phyloP scores from a whole-genome alignment of 2,329 filamentous ascomycete species.

The Truncatella angustata region DNA sequence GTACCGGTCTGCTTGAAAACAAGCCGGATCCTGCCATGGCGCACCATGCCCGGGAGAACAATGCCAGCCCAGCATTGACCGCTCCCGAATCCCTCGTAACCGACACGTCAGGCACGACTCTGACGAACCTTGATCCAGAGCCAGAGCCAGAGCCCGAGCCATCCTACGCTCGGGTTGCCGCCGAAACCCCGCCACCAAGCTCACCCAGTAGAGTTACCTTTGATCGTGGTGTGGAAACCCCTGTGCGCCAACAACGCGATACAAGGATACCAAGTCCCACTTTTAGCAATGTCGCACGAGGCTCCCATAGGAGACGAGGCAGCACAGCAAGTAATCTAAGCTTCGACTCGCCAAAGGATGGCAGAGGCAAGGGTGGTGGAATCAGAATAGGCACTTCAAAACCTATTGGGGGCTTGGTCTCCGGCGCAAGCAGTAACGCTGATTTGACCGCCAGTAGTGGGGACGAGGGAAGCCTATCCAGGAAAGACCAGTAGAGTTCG shows the following conservation, averaged over 20 bases:
- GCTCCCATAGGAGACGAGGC: conserved; percentile 18
- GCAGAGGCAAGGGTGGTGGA: conserved; percentile 30
- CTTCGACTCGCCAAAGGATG: conserved; percentile 35
- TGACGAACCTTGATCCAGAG: conserved; percentile 14
- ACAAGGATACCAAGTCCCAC: conserved; percentile 1
- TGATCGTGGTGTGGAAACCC: not conserved
- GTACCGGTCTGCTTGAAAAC: conserved; percentile 21
- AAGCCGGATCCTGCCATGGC: conserved; percentile 11
- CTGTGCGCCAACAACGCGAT: not conserved
- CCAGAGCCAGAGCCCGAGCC: conserved; percentile 18
- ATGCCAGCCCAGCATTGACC: conserved; percentile 9
- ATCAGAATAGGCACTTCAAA: conserved; percentile 39
- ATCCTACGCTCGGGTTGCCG: conserved; percentile 11
- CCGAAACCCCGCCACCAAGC: not conserved
- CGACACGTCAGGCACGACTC: conserved; percentile 4
- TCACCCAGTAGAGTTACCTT: not conserved
- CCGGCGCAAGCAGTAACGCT: conserved; percentile 13
- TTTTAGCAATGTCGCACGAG: not conserved
- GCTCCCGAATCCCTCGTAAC: not conserved
- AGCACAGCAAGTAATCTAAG: conserved; percentile 36
- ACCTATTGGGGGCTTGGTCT: conserved; percentile 34
- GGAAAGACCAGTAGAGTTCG: not conserved
- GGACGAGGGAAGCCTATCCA: conserved; percentile 1
- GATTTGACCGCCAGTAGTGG: conserved; percentile 2
- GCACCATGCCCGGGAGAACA: conserved; percentile 26